Evolutionary conservation across 169 alveolate genomes (phyloP), one percentile per base, ranked within the genome.

Genomic region (Eimeria acervulina): DNA sequence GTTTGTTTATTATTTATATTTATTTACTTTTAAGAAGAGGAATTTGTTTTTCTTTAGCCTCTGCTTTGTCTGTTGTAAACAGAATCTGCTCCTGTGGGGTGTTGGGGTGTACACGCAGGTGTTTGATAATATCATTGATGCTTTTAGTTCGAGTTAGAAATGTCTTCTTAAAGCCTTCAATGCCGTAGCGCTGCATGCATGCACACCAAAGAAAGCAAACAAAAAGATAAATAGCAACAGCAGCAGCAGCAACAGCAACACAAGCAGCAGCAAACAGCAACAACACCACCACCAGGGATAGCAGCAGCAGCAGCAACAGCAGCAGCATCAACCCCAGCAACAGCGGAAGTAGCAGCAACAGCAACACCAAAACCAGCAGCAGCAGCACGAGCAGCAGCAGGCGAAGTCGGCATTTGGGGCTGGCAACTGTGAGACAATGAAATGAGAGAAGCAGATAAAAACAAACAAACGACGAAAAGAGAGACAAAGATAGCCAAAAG

Each of bases 121-220:
- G 63, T 31, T 47, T 44, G 42, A 92, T 33, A 42, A 92, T 55
- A 26, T 38, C 44, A 51, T 92, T 84, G 61, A 92, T 92, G 59
- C 47, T 31, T 59, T 28, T 26, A 26, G 91, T 92, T 17, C 68
- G 68, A 19, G 85, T 91, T 31, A 52, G 19, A 19, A 72, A 76
- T 3, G 95, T 59, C 74, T 80, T 81, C 59, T 93, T 93, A 15
- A 93, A 40, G 10, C 96, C 96, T 52, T 93, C 96, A 33, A 78
- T 59, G 17, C 90, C 85, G 66, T 93, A 93, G 21, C 88, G 70
- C 95, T 90, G 95, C 19, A 78, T 15, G 1, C 26, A 59, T 3
- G 6, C 13, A 55, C n/a, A 21, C 17, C 78, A n/a, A 15, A 12
- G 33, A 55, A 28, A 10, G 3, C 44, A 55, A 55, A 28, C 33